phyloP scores from a whole-genome alignment of 129 eudicot genomes.

The Helianthus tuberosus region DNA sequence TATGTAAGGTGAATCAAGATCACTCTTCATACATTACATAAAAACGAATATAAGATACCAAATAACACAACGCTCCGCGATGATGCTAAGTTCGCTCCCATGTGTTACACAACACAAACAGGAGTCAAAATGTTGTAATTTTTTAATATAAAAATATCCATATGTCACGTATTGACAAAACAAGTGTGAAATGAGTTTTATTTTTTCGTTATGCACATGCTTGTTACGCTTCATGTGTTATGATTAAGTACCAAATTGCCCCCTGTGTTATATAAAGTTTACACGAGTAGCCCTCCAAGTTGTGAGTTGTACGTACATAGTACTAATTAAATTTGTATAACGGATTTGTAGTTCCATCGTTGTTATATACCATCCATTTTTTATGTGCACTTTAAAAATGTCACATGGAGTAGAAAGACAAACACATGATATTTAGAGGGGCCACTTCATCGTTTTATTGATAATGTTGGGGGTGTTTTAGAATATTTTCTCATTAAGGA shows the following conservation, averaged over 20 bases:
- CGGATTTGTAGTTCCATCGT: background rate
- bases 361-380: background rate
- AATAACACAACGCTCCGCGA: too few relatives aligned
- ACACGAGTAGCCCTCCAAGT: background rate
- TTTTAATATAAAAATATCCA: background rate
- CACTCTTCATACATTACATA: too few relatives aligned
- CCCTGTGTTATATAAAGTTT: background rate
- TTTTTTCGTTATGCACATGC: conserved; percentile 12
- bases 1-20: too few relatives aligned
- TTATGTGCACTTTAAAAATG: background rate
- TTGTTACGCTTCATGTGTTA: conserved; percentile 3
- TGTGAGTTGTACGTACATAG: background rate
- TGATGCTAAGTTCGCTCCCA: too few relatives aligned
- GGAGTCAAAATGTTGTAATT: background rate
- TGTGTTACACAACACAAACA: background rate
- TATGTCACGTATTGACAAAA: conserved; percentile 11
- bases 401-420: background rate
- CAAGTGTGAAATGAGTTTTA: conserved; percentile 10
- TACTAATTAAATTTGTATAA: background rate
- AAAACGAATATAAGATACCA: too few relatives aligned
- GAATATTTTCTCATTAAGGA: background rate
- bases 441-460: background rate
- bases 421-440: background rate
- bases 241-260: background rate
- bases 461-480: conserved; percentile 3